Evolutionary conservation across 352 stramenopile genomes (phyloP), one percentile per base, ranked within the genome.

Genomic region (Phytophthora uliginosa): DNA sequence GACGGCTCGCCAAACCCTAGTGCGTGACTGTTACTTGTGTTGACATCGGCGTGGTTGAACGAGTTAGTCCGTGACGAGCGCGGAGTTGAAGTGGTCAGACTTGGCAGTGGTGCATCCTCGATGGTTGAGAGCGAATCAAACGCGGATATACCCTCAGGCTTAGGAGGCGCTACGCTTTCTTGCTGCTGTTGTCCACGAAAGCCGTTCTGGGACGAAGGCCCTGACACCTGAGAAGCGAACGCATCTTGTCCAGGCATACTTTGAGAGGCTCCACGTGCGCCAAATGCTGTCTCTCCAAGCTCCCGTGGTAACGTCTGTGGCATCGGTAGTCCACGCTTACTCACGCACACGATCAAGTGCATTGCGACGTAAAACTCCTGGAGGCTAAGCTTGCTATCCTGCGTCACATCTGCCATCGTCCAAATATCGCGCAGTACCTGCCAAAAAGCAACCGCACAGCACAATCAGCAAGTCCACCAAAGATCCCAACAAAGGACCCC

Each of bases 341-440:
- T 98, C 58, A 98, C 74, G 66, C 97, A 99, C 20, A 99, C 95
- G 76, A 99, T 99, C 63, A 99, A 74, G 71, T 99, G 97, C 97
- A 99, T 99, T 1, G 95, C 95, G 20, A 98, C 86, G 74, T 96
- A 98, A 75, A 99, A 99, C 71, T 99, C 97, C 26, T 96, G 80
- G 26, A 86, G 67, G 64, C 97, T 95, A 34, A 99, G 88, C 53
- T 93, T 92, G 70, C 96, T 98, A 76, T 99, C 92, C 13, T 97
- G 93, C 20, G 84, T 86, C 17, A 81, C 80, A 80, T 99, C 97
- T 0, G 91, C 90, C 79, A 99, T 89, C 8, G 89, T 86, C 97
- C 97, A 99, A 40, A 99, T 95, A 34, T 90, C 76, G 42, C 95
- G 88, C 45, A 99, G 81, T 15, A 88, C 66, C 77, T 94, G 17